phyloP scores from a whole-genome alignment of 345 rosid genomes.

The Populus simonii region DNA sequence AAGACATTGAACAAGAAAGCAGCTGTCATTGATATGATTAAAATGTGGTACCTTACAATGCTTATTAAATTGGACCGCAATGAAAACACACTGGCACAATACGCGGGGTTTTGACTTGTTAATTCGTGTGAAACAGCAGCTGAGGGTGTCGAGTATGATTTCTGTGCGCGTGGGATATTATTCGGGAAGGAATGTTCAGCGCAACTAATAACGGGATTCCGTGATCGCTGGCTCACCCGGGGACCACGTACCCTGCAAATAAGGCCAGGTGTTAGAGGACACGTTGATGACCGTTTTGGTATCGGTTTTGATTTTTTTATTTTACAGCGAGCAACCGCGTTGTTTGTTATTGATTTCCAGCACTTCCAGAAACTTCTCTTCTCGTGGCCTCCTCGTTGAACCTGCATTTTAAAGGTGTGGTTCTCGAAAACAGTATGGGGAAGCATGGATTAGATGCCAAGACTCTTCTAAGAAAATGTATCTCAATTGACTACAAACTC shows the following conservation, averaged over 20 bases:
- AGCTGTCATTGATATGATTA: too few species aligned
- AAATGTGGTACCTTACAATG: too few species aligned
- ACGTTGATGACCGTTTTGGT: neutral
- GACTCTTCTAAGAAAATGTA: too few species aligned
- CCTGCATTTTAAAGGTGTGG: too few species aligned
- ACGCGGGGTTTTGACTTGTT: too few species aligned
- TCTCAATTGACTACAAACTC: too few species aligned
- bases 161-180: neutral
- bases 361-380: neutral
- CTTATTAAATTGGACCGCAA: too few species aligned
- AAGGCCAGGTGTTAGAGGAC: neutral
- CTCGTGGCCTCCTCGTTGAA: too few species aligned
- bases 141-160: neutral
- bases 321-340: neutral
- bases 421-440: too few species aligned
- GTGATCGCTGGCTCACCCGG: neutral
- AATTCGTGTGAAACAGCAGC: neutral
- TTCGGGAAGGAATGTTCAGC: neutral
- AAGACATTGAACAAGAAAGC: too few species aligned
- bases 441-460: too few species aligned
- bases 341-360: neutral
- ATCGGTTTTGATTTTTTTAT: neutral
- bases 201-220: constrained; percentile 5
- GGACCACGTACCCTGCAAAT: neutral
- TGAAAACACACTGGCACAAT: too few species aligned